Conservation (phyloP, 257 asterid species). For the Ehretia macrophylla region DNA sequence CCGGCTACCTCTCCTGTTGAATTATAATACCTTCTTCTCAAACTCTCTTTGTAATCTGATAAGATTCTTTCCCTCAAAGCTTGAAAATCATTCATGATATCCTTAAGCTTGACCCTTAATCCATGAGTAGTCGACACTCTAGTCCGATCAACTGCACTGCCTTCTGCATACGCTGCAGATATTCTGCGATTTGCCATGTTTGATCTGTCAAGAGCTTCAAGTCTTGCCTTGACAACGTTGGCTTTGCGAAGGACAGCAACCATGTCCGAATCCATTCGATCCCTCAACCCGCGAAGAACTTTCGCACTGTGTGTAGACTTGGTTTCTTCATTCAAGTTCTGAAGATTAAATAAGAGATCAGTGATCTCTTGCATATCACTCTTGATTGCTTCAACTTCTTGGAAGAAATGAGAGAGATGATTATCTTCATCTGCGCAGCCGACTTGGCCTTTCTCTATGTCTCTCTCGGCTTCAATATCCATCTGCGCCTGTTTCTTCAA, state of each 20-base stretch:
- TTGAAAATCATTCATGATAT: constrained; percentile 65
- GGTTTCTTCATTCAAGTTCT: constrained; percentile 48
- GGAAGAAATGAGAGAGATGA: constrained; percentile 56
- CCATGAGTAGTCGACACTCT: constrained; percentile 62
- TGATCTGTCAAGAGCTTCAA: constrained; percentile 56
- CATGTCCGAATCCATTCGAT: constrained; percentile 78
- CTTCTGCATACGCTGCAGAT: constrained; percentile 36
- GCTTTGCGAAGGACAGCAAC: constrained; percentile 65
- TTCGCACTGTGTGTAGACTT: constrained; percentile 64
- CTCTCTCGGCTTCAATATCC: constrained; percentile 46
- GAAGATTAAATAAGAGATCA: constrained; percentile 67
- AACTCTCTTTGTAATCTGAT: constrained; percentile 61
- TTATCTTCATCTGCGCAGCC: constrained; percentile 32
- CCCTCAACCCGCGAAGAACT: constrained; percentile 69
- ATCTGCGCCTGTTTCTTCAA: constrained; percentile 64
- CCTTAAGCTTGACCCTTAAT: constrained; percentile 54
- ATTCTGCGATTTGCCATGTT: constrained; percentile 38
- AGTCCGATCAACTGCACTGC: constrained; percentile 67
- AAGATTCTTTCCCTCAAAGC: constrained; percentile 55
- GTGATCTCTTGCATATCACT: constrained; percentile 52
- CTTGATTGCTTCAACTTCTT: constrained; percentile 50
- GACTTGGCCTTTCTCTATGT: constrained; percentile 52
- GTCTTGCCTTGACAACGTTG: constrained; percentile 46
- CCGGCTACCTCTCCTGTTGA: constrained; percentile 56
- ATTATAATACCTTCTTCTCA: constrained; percentile 60